Percentiles rank a stretch among this genome's conserved stretches.
These are phyloP conservation scores for Coelastrella sp. DNA, from an alignment of 139 green algal genomes.

Conservation along the genomic window DNA sequence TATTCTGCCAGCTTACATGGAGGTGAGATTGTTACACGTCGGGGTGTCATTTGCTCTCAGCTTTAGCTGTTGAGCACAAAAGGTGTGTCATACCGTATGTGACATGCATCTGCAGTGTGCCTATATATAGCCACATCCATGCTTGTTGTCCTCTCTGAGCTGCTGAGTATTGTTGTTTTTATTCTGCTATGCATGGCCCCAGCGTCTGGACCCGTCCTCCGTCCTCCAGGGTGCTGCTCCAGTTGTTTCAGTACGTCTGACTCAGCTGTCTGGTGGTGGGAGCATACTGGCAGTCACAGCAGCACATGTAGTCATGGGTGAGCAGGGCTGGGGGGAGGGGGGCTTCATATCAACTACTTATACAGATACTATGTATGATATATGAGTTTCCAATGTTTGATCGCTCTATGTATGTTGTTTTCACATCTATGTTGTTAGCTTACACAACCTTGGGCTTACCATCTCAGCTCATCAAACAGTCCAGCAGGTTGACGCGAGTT, in stretches of 20 bases:
- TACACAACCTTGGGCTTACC: too few relatives aligned
- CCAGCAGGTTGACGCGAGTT: too few relatives aligned
- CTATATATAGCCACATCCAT: too few relatives aligned
- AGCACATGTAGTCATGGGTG: constrained; percentile 19
- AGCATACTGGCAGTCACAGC: constrained; percentile 29
- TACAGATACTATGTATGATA: not conserved
- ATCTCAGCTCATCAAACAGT: too few relatives aligned
- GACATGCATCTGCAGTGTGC: not conserved
- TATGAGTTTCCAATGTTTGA: too few relatives aligned
- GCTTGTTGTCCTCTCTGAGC: too few relatives aligned
- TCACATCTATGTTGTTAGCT: too few relatives aligned
- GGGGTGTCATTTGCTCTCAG: not conserved
- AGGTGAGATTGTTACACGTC: not conserved
- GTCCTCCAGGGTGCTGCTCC: constrained; percentile 2
- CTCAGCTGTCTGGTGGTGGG: constrained; percentile 14
- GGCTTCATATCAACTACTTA: not conserved
- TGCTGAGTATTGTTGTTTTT: not conserved
- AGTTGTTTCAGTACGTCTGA: constrained; percentile 7
- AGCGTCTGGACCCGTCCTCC: not conserved
- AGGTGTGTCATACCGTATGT: not conserved
- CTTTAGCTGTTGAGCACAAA: too few relatives aligned
- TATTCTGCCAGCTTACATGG: constrained; percentile 6
- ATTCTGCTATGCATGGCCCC: not conserved
- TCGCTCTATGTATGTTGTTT: too few relatives aligned
- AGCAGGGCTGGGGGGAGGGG: not conserved